Base-by-base conservation (phyloP, 2,329 filamentous ascomycete genomes). In the Byssoonygena ceratinophila region DNA sequence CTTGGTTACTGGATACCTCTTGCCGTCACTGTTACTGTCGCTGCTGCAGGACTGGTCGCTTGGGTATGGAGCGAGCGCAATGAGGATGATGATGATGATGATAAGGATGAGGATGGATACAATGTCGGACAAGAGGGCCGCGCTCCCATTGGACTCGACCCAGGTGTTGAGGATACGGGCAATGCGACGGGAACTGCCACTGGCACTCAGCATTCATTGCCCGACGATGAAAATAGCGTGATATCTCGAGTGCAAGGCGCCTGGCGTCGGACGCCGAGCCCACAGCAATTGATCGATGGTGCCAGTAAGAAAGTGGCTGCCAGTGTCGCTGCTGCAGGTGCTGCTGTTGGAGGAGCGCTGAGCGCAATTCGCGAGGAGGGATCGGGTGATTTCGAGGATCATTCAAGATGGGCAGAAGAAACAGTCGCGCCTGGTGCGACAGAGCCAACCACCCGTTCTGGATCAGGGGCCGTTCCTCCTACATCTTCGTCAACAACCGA, bases 1-100 rank as follows among this genome's bases (percentile, higher is more conserved):
- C 60, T 74, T 58, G 71, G 83, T 64, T 91, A 94, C 72, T 96
- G 90, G 87, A 80, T 95, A 55, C 91, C 91, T 57, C 77, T 97
- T 53, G 84, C 83, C 59, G 71, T 95, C 58, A 96, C 90, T 46
- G 82, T 94, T 54, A 90, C 88, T 44, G 81, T 94, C 60, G 91
- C 91, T 55, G 88, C 90, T 20, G 83, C 86, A 52, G 89, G 90
- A 31, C 72, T 94, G 45, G 90, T 84, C 49, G 88, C 88, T 53
- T 97, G 91, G 91, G 81, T 90, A 55, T 95, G 89, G 89, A 94
- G 85, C 67, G 89, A 94, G 71, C 84, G 87, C 63, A 81, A 78
- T 63, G 83, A 86, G 59, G 79, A 83, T 54, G 83, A 87, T 50
- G 83, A 89, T n/a, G n/a, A n/a, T n/a, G n/a, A n/a, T n/a, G n/a